Evolutionary conservation across 352 stramenopile species (phyloP), one percentile per base, ranked within the genome.

Genomic region (Aphanomyces astaci): DNA sequence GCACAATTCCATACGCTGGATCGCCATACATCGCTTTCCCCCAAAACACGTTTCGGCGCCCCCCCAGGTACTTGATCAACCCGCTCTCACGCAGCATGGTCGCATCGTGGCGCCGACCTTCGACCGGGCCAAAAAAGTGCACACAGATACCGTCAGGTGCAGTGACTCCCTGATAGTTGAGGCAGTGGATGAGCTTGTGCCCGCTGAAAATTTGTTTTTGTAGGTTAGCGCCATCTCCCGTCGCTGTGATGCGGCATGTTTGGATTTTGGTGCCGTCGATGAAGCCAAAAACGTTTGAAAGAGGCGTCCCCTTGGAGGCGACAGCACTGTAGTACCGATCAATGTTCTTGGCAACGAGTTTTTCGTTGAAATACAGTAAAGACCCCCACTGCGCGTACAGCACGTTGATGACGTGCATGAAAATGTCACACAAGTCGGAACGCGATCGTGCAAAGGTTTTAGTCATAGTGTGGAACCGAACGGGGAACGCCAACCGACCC

Each of bases 241-340:
- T 43, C 15, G 36, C 7, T 43, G 7, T 7, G 5, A 63, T 17
- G 4, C 31, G 59, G 36, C n/a, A 70, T 2, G 53, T 70, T 10
- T 52, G n/a, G 19, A 73, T 51, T 27, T 73, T 73, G 0, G 57
- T 68, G 24, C 57, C 66, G 25, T 72, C 66, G 30, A 68, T 60
- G 40, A 72, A 72, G 0, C 49, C 66, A 43, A 43, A 72, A 19
- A 71, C 45, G 28, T 40, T 45, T 13, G 32, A 19, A n/a, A 55
- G 31, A 3, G 55, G 54, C 3, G n/a, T 33, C 1, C 54, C 54
- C 2, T 51, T 51, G 4, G 1, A 28, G 24, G 24, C 9, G 9
- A 71, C 53, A 4, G 64, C 54, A 22, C 52, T 31, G 36, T 15
- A 43, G 15, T 43, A 43, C 15, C 36, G 7, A 43, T n/a, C n/a